Evolutionary conservation across 2,329 filamentous ascomycete species (phyloP), one percentile per base, ranked within the genome.

Genomic region (Ophiobolus disseminans): DNA sequence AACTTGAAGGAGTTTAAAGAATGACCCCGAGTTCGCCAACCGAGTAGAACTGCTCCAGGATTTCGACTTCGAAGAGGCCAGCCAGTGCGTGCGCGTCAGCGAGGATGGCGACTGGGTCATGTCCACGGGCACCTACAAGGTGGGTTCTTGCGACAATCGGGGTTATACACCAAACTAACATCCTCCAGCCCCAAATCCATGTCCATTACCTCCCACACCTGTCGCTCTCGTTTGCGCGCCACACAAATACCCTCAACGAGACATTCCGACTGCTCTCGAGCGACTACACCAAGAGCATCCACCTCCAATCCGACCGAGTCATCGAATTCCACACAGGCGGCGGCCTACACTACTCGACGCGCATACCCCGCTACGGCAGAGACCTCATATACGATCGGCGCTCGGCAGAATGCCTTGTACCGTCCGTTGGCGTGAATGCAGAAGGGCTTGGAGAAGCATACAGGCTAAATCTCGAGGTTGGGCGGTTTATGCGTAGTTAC

Each of bases 61-160:
- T 70, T 99, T 99, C 73, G 92, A 95, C 69, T 97, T 99, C 66
- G 92, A 97, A 66, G 92, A 96, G 75, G 93, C 95, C 31, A 96
- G 91, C 69, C 85, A 87, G 60, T 97, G 93, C 70, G 85, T 99
- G 55, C 85, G 91, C 40, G 85, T 94, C 55, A 96, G 90, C 63
- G 92, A 96, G 49, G 94, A 99, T 83, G 93, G 93, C 39, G 88
- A 97, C 70, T 99, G 94, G 92, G 86, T 64, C 47, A 56, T 65
- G 58, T 61, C 58, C 23, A 65, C 61, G 4, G 60, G 60, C 54
- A 64, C 60, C 5, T 65, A 65, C 55, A 64, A 63, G 50, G 50
- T 55, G 22, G 21, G 38, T 16, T 16, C 38, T 26, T 49, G 38
- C 45, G 34, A 34, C 42, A 36, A 36, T 17, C 22, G 7, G 14